Evolutionary conservation across 805 yeast genomes (phyloP), one percentile per base, ranked within the genome.

Genomic region (Yamadazyma insecticola): DNA sequence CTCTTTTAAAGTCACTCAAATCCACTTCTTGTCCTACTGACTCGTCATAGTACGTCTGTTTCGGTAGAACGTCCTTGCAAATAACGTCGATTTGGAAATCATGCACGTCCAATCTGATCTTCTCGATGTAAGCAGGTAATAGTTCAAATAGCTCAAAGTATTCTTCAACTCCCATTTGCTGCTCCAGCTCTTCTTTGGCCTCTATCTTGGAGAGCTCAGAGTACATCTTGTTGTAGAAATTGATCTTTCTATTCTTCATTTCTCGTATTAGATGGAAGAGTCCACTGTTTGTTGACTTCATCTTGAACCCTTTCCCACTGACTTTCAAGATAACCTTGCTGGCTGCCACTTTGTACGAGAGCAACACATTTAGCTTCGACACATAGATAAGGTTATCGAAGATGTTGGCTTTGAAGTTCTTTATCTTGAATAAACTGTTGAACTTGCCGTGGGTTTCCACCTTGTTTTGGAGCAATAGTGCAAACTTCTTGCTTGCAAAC

Each of bases 31-130:
- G 38, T 2, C 43, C 46, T 2, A 50, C 28, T 2, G 32, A 33
- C 5, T 48, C 47, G 27, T 57, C 60, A 18, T 28, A 40, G 9
- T 57, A 39, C 2, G 38, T 33, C 29, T 57, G 57, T 30, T 52
- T 47, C 1, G 72, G 72, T 12, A 66, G 44, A 6, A 57, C 57
- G 32, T 65, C 71, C 30, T 62, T 63, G 38, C 70, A 64, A 10
- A 60, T 48, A 4, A 66, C 49, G 26, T 60, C 60, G 2, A 57
- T 48, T 39, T 56, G 60, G 11, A 63, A 22, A 19, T 45, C 39
- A 3, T 51, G 30, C 6, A 58, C 39, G n/a, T 46, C 46, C 12
- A 60, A 22, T 35, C 50, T 53, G 17, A 64, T 33, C 4, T 53
- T 39, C 5, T 48, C 38, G 6, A 66, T 23, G 12, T 48, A 33